phyloP scores from a whole-genome alignment of 208 protist genomes.

The Acanthamoeba sp. region DNA sequence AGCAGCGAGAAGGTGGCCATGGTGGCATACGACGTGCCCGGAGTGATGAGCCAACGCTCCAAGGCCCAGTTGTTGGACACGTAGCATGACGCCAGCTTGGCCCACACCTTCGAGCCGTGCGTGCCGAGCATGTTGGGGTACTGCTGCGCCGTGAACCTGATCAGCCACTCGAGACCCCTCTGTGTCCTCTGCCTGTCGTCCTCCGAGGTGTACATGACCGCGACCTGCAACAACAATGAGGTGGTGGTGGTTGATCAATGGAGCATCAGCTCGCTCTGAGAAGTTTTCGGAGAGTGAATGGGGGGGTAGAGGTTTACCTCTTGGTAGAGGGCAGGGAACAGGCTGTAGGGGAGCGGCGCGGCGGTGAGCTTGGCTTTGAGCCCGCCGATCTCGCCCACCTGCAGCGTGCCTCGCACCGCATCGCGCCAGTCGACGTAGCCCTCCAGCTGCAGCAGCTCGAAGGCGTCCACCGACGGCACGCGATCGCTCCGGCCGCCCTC shows the following conservation, averaged over 20 bases:
- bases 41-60: background rate
- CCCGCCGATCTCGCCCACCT: background rate
- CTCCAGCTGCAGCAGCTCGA: background rate
- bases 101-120: background rate
- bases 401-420: background rate
- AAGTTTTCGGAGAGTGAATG: no score
- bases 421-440: background rate
- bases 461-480: constrained; percentile 26
- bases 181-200: background rate
- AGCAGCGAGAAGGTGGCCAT: constrained; percentile 59
- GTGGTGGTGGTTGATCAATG: no score
- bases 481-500: background rate
- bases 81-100: constrained; percentile 37
- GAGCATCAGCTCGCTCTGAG: no score
- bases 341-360: background rate
- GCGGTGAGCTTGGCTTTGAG: background rate
- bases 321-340: background rate
- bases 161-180: background rate
- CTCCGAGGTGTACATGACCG: background rate
- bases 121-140: background rate
- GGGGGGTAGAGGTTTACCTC: background rate
- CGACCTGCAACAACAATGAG: background rate
- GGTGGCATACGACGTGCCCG: background rate
- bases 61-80: constrained; percentile 20
- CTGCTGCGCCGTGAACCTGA: background rate